Evolutionary conservation across 2,329 filamentous ascomycete genomes (phyloP).

Genomic region (Penicillium fuscoglaucum): DNA sequence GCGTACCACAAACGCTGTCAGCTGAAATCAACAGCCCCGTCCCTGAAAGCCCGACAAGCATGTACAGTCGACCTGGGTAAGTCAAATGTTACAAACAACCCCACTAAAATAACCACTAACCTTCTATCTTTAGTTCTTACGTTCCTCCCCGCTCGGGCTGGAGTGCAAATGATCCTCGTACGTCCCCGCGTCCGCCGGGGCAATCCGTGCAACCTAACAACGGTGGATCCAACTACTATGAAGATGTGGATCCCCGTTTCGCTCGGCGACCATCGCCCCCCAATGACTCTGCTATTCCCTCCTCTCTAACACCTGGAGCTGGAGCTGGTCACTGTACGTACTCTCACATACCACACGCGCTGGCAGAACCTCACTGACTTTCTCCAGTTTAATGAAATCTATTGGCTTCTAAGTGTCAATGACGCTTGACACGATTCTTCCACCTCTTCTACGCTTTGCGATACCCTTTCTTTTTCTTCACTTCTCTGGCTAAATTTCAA

Average conservation of each 20-base stretch:
- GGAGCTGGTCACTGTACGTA: constrained; percentile 39
- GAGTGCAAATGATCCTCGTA: constrained; percentile 26
- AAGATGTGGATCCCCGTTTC: constrained; percentile 90
- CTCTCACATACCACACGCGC: constrained; percentile 51
- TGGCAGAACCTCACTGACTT: constrained; percentile 67
- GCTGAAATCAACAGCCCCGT: constrained; percentile 28
- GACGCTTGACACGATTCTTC: constrained; percentile 9
- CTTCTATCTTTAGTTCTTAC: constrained; percentile 32
- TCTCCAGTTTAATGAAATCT: constrained; percentile 71
- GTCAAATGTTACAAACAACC: constrained; percentile 33
- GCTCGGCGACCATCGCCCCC: constrained; percentile 45
- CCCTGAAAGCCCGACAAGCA: constrained; percentile 65
- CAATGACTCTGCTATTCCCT: constrained; percentile 31
- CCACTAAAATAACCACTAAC: constrained; percentile 17
- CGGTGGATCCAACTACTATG: constrained; percentile 65
- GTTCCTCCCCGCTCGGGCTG: constrained; percentile 50
- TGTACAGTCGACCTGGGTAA: constrained; percentile 74
- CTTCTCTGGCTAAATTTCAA: constrained; percentile 13
- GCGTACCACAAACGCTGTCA: constrained; percentile 29
- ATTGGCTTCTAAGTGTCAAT: constrained; percentile 4
- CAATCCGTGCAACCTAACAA: constrained; percentile 12
- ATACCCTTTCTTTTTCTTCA: constrained; percentile 22
- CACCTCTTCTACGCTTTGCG: constrained; percentile 14
- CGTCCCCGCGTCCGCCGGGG: constrained; percentile 15
- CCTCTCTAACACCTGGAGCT: constrained; percentile 43